Base-by-base conservation (phyloP, 345 rosid genomes). In the Raphanus sativus region DNA sequence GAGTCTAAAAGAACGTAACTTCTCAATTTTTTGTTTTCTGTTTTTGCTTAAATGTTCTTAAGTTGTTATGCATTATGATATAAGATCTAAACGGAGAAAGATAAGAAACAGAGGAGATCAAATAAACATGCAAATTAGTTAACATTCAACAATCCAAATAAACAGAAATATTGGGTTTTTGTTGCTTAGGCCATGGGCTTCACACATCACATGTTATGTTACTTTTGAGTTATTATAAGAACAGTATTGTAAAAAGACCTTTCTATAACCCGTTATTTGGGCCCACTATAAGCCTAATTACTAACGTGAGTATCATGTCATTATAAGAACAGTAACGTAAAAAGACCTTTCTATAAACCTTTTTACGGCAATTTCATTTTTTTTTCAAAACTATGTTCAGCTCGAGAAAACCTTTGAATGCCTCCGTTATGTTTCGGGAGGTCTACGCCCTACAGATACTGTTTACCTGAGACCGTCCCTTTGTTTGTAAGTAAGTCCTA, bases 1-100 rank as follows among this genome's bases (percentile, higher is more conserved):
- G 80, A 16, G 68, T 78, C 70, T 81, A 80, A 71, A 52, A 73
- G 74, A 73, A 62, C 52, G 70, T 10, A 69, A 79, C 61, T 68
- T 75, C 71, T 65, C 72, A 62, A 61, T 3, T 21, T 21, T 21
- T 21, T 28, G 55, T 73, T 62, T 33, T 33, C 21, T 21, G 21
- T 33, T 33, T 33, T 33, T 5, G 36, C 36, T 5, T 33, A 33
- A 33, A 33, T 33, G 56, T 66, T 73, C 70, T 63, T 61, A 69
- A 68, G 55, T 74, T 62, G 48, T 32, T 38, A 69, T 67, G 62
- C 64, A 78, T 70, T 29, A 16, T 24, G 59, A 21, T 67, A 55
- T 34, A 16, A 71, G 60, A 30, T n/a, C 66, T 64, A 55, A 55
- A 5, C 38, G 40, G 16, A 45, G 6, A 11, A 45, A 45, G 5